These are phyloP conservation scores for Pneumocystis wakefieldiae DNA, from an alignment of 1,139 yeast species.

Conservation along the genomic window DNA sequence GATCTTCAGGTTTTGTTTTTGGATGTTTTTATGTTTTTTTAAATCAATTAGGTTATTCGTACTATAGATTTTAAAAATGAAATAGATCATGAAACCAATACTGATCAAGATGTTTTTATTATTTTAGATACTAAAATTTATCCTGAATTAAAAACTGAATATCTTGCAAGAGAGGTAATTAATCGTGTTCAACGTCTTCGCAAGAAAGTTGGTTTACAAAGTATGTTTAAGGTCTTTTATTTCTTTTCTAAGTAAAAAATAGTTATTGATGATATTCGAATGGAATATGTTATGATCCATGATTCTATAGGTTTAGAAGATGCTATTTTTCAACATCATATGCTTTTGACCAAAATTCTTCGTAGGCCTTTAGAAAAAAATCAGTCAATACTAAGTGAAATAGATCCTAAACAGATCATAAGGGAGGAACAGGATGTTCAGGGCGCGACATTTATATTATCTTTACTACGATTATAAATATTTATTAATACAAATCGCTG, in stretches of 20 bases:
- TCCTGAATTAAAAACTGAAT: constrained; percentile 82
- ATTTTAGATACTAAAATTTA: constrained; percentile 78
- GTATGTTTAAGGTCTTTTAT: neutral
- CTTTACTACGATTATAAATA: constrained; percentile 39
- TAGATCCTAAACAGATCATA: constrained; percentile 36
- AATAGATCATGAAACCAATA: constrained; percentile 21
- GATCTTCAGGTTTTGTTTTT: constrained; percentile 87
- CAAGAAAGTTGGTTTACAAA: constrained; percentile 81
- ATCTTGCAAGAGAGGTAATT: constrained; percentile 87
- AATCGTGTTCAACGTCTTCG: constrained; percentile 96
- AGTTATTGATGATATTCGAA: constrained; percentile 87
- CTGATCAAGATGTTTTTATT: constrained; percentile 72
- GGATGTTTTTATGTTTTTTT: constrained; percentile 44
- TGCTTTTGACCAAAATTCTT: constrained; percentile 60
- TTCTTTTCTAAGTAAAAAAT: neutral
- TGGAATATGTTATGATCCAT: constrained; percentile 56
- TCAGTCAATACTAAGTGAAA: constrained; percentile 12
- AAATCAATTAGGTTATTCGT: neutral
- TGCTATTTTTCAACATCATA: constrained; percentile 51
- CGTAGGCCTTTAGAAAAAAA: constrained; percentile 34
- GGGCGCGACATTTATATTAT: constrained; percentile 66
- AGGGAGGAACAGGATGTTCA: constrained; percentile 86
- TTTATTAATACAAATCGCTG: no score
- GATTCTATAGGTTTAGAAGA: constrained; percentile 50
- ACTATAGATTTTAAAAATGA: constrained; percentile 18